These are phyloP conservation scores for Schoenoplectus triqueter DNA, from an alignment of 202 grass and related monocot species.

Conservation along the genomic window DNA sequence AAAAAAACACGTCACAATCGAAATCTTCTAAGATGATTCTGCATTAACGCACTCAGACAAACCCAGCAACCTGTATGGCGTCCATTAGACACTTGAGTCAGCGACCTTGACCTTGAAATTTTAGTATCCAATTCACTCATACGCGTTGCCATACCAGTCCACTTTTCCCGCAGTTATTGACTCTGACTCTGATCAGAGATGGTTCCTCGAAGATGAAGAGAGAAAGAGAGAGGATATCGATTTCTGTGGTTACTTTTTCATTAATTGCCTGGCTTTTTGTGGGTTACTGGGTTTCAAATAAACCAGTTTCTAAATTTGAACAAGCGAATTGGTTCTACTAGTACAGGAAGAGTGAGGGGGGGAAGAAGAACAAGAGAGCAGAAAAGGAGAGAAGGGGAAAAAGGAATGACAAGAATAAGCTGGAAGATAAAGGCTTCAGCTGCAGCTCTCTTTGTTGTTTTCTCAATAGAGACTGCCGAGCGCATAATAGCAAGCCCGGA, in stretches of 20 bases:
- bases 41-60: too few species aligned
- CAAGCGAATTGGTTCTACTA: neutral
- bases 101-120: too few species aligned
- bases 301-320: neutral
- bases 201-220: too few species aligned
- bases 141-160: too few species aligned
- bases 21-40: too few species aligned
- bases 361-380: neutral
- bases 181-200: too few species aligned
- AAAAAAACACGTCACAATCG: too few species aligned
- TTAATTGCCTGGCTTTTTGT: neutral
- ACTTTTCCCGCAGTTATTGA: too few species aligned
- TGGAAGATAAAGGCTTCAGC: neutral
- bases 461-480: neutral
- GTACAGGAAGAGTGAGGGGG: neutral
- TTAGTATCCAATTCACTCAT: too few species aligned
- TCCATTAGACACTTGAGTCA: too few species aligned
- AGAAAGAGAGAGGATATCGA: neutral
- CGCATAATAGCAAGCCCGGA: slow-evolving; percentile 14
- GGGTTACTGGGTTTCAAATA: neutral
- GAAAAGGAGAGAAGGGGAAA: neutral
- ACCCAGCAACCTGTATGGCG: too few species aligned
- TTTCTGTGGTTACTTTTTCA: neutral
- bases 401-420: slow-evolving; percentile 1
- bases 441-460: neutral